phyloP scores from a whole-genome alignment of 2,329 filamentous ascomycete genomes.

The Trichothecium roseum region DNA sequence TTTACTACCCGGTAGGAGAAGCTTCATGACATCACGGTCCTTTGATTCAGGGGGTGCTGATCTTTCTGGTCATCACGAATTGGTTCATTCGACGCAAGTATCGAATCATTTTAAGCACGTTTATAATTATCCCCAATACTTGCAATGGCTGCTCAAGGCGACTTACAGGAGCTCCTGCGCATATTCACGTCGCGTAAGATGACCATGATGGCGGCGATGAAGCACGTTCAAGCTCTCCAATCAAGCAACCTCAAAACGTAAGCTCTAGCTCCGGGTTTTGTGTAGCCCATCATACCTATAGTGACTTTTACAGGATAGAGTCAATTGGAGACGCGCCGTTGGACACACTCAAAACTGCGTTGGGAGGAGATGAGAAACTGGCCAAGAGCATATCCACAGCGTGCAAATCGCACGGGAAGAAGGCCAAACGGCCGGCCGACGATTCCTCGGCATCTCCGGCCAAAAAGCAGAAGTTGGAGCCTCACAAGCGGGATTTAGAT shows the following conservation, averaged over 20 bases:
- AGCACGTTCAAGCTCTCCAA: slow-evolving; percentile 47
- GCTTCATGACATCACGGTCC: not conserved
- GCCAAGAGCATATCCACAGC: slow-evolving; percentile 41
- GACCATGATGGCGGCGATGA: slow-evolving; percentile 48
- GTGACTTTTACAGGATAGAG: slow-evolving; percentile 29
- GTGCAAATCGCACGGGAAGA: slow-evolving; percentile 42
- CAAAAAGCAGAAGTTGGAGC: slow-evolving; percentile 22
- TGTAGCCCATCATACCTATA: slow-evolving; percentile 4
- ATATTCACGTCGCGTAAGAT: slow-evolving; percentile 49
- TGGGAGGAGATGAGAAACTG: slow-evolving; percentile 35
- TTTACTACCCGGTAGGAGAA: not conserved
- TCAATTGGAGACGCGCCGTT: slow-evolving; percentile 42
- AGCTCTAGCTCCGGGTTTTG: slow-evolving; percentile 8
- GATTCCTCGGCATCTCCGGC: slow-evolving; percentile 6
- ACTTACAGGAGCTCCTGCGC: slow-evolving; percentile 51
- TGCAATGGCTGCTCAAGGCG: slow-evolving; percentile 45
- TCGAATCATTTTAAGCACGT: too few species aligned
- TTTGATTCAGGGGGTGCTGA: too few species aligned
- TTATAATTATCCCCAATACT: not conserved
- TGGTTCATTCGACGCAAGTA: too few species aligned
- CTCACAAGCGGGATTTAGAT: slow-evolving; percentile 23
- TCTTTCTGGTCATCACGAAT: too few species aligned
- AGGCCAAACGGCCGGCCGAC: slow-evolving; percentile 19
- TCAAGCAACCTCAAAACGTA: slow-evolving; percentile 45
- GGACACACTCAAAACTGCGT: slow-evolving; percentile 30